Base-by-base conservation (phyloP, 306 rosid genomes). In the Quercus agrifolia region DNA sequence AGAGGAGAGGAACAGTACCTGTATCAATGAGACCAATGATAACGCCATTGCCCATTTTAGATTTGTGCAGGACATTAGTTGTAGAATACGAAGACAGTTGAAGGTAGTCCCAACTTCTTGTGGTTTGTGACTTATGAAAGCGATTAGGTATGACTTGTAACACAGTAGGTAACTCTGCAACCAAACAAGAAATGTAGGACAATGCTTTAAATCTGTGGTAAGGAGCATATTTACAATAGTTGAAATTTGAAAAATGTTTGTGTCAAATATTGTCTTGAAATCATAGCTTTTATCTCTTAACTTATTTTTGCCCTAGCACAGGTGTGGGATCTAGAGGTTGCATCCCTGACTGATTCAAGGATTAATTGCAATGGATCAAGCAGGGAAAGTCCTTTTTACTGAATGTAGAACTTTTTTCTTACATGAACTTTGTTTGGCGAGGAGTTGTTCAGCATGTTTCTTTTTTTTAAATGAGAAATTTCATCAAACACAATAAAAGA, bases 21-120 rank as follows among this genome's bases (percentile, higher is more conserved):
- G 88, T 77, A 82, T 87, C 90, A 12, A 87, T 46, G 62, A 87
- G 79, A 56, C 90, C 90, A 20, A 89, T 77, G 73, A 89, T 76
- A 31, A 76, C 85, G 4, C 66, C 83, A 56, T 83, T 80, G 19
- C 90, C 90, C 81, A 84, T 44, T 66, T 80, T 79, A 51, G 84
- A 69, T 12, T 51, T 75, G 31, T 78, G 81, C 17, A 69, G 77
- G 67, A 82, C 78, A 49, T 64, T 49, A 68, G 77, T 67, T 64
- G 77, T 75, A 35, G 90, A 49, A 5, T 70, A 44, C 57, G 76
- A 49, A 72, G 87, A 73, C 46, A 85, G 86, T 71, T 84, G 83
- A 55, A 86, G 89, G 55, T 76, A 86, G 73, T 89, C 90, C 92
- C 90, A 89, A 57, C 90, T 89, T 76, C 90, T 83, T 27, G 90